Evolutionary conservation across 306 rosid genomes (phyloP), one percentile per base, ranked within the genome.

Genomic region (Chamaecrista fasciculata): DNA sequence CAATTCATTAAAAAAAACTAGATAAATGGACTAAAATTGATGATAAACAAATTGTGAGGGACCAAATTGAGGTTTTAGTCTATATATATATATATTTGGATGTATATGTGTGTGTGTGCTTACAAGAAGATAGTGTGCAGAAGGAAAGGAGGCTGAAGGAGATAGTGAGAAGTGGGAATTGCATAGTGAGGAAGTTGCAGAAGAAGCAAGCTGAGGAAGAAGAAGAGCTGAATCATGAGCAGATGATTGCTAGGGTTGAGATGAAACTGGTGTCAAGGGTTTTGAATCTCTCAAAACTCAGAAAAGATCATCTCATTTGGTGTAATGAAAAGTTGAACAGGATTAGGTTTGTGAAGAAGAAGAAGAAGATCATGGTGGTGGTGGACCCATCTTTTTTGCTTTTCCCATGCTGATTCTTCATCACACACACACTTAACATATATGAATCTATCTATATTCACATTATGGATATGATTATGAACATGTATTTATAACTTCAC

Each of bases 321-420:
- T 92, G 96, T 51, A 75, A 43, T 49, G 86, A 81, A 48, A 92
- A 92, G 68, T 73, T 92, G 23, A 75, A 67, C 29, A 71, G 81
- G 19, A 71, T 90, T 57, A 80, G 62, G 53, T 80, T 90, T 53
- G 74, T 77, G 67, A 80, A 77, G 76, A 82, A 82, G 78, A 81
- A 77, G 82, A n/a, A n/a, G n/a, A n/a, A n/a, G n/a, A n/a, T n/a
- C n/a, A n/a, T n/a, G n/a, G 63, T 90, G 11, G 87, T 78, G 44
- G 71, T 90, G 74, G 90, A 92, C 43, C 89, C 98, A 53, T 78
- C 89, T 1, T 82, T 87, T 78, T 67, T 79, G 82, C 91, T 87
- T 52, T 87, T 87, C 62, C 98, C 96, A 70, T 87, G 90, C 80
- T 92, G 81, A 87, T 49, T 9, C n/a, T n/a, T n/a, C n/a, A n/a